Percentiles rank a stretch among this genome's conserved stretches.
Conservation (phyloP, 768 basidiomycete genomes). For the Rubroboletus pulcherrimus region DNA sequence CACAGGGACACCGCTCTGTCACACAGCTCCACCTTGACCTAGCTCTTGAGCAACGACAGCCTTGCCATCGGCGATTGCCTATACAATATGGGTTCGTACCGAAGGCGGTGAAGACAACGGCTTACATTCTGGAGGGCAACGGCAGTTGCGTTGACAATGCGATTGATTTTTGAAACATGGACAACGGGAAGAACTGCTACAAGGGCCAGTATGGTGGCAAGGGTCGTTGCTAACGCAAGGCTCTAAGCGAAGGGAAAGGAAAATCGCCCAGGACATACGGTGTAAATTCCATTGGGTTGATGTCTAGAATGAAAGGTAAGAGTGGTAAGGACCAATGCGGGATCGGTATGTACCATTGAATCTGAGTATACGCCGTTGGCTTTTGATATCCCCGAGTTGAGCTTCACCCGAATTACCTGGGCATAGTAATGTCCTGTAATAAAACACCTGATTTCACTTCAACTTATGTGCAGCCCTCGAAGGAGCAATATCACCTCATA, state of each 20-base stretch:
- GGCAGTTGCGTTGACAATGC: conserved; percentile 55
- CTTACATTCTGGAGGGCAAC: conserved; percentile 50
- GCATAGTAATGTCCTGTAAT: conserved; percentile 18
- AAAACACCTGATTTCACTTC: conserved; percentile 20
- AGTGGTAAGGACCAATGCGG: neutral
- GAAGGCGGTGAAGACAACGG: neutral
- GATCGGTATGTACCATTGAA: conserved; percentile 21
- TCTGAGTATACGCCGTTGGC: conserved; percentile 3
- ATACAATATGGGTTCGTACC: neutral
- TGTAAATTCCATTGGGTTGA: conserved; percentile 14
- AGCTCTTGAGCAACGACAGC: conserved; percentile 47
- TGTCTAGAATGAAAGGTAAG: conserved; percentile 19
- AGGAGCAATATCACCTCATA: conserved; percentile 41
- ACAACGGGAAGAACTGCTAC: conserved; percentile 41
- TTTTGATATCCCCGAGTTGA: conserved; percentile 1
- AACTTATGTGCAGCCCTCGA: neutral
- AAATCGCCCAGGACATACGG: conserved; percentile 19
- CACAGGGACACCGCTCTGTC: conserved; percentile 52
- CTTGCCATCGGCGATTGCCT: conserved; percentile 56
- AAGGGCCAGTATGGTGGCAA: conserved; percentile 57
- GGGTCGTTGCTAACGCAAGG: conserved; percentile 39
- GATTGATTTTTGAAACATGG: conserved; percentile 47
- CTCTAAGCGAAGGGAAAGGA: neutral
- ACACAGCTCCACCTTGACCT: conserved; percentile 31
- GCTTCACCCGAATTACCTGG: neutral